A percentile compares a stretch with the other conserved stretches of the same genome.
These are phyloP conservation scores for Metarhizium brunneum DNA, from an alignment of 2,329 filamentous ascomycete species.

Conservation along the genomic window DNA sequence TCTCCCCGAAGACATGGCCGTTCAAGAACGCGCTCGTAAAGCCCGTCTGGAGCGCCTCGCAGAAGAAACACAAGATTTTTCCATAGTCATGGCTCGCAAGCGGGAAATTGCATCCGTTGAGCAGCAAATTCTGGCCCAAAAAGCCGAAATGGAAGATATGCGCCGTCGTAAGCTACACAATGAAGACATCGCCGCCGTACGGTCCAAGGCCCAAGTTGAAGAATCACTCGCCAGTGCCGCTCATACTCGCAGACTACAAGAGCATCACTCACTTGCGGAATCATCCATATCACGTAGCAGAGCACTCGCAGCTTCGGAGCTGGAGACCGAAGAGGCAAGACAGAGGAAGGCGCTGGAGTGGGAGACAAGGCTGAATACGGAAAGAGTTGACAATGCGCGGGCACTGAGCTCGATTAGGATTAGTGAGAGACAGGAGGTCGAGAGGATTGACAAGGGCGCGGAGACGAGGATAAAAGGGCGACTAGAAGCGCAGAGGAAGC, in stretches of 20 bases:
- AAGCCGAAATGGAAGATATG: slow-evolving; percentile 42
- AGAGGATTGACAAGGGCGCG: slow-evolving; percentile 35
- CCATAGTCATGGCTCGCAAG: slow-evolving; percentile 35
- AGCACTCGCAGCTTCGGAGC: slow-evolving; percentile 36
- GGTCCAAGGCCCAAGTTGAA: slow-evolving; percentile 36
- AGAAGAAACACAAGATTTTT: slow-evolving; percentile 40
- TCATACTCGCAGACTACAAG: slow-evolving; percentile 27
- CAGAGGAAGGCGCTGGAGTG: slow-evolving; percentile 38
- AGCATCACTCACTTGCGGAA: slow-evolving; percentile 38
- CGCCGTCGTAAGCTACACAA: slow-evolving; percentile 35
- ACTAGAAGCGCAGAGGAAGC: slow-evolving; percentile 40
- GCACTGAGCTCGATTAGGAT: slow-evolving; percentile 39
- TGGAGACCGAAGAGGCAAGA: slow-evolving; percentile 33
- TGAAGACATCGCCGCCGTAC: slow-evolving; percentile 34
- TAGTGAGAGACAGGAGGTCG: slow-evolving; percentile 41
- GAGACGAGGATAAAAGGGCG: slow-evolving; percentile 35
- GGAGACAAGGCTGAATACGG: slow-evolving; percentile 35
- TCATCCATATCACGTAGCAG: slow-evolving; percentile 33
- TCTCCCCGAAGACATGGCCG: slow-evolving; percentile 39
- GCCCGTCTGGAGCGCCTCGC: slow-evolving; percentile 35
- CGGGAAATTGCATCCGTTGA: slow-evolving; percentile 43
- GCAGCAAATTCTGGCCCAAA: slow-evolving; percentile 37
- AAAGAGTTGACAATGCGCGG: slow-evolving; percentile 37
- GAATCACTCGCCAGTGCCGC: slow-evolving; percentile 27
- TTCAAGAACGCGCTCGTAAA: slow-evolving; percentile 40